phyloP scores from a whole-genome alignment of 1,139 yeast species.

The Debaryomycetaceae sp. region DNA sequence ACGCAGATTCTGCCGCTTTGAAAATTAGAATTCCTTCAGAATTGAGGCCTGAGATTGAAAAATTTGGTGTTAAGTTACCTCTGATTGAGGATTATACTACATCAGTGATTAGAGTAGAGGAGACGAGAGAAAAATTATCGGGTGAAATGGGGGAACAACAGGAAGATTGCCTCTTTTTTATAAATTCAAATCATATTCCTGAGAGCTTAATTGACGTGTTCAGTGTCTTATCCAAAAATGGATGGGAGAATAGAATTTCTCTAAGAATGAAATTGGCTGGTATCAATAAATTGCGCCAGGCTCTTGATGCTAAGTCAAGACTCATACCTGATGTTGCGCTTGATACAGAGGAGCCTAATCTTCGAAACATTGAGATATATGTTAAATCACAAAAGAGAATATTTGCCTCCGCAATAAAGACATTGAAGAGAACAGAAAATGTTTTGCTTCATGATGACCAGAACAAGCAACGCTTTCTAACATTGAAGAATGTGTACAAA shows the following conservation, averaged over 20 bases:
- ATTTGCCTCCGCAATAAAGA: slow-evolving; percentile 43
- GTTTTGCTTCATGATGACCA: slow-evolving; percentile 35
- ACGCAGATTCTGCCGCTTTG: slow-evolving; percentile 60
- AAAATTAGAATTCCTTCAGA: slow-evolving; percentile 47
- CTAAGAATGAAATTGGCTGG: slow-evolving; percentile 60
- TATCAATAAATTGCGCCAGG: slow-evolving; percentile 50
- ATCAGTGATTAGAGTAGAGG: slow-evolving; percentile 20
- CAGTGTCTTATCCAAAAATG: slow-evolving; percentile 45
- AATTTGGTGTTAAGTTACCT: slow-evolving; percentile 45
- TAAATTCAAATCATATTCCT: slow-evolving; percentile 40
- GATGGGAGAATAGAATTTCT: slow-evolving; percentile 39
- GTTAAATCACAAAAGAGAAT: slow-evolving; percentile 45
- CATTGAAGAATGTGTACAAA: slow-evolving; percentile 57
- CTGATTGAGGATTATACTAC: slow-evolving; percentile 45
- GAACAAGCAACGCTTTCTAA: slow-evolving; percentile 36
- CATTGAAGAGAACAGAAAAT: slow-evolving; percentile 50
- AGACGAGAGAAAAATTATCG: slow-evolving; percentile 5
- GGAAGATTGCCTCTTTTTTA: slow-evolving; percentile 29
- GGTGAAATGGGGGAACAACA: not conserved
- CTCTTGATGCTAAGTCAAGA: slow-evolving; percentile 46
- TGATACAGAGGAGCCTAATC: slow-evolving; percentile 5
- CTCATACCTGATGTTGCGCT: slow-evolving; percentile 14
- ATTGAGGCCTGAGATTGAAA: slow-evolving; percentile 28
- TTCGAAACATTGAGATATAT: slow-evolving; percentile 33
- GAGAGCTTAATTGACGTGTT: slow-evolving; percentile 47